Percentiles rank a stretch among this genome's conserved stretches.
phyloP scores from a whole-genome alignment of 2,329 filamentous ascomycete genomes.

The Cyclaneusma minus region DNA sequence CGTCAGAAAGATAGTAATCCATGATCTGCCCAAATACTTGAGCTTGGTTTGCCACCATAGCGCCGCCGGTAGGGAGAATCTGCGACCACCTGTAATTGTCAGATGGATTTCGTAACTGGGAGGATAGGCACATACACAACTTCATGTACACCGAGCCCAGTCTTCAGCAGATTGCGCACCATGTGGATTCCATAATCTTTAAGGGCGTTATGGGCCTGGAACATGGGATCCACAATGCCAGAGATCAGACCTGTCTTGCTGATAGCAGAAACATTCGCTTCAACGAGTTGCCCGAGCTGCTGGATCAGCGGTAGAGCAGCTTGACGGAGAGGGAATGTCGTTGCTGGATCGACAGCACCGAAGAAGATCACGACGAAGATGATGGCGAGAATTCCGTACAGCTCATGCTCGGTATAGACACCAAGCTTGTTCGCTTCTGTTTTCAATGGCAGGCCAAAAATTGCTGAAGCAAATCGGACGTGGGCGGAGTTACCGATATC shows the following conservation, averaged over 20 bases:
- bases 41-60: conserved; percentile 54
- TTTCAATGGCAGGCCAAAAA: conserved; percentile 34
- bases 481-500: conserved; percentile 31
- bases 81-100: too few relatives aligned
- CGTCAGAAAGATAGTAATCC: conserved; percentile 49
- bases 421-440: conserved; percentile 30
- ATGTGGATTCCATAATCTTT: conserved; percentile 46
- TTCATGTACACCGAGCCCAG: conserved; percentile 42
- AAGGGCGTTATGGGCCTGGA: conserved; percentile 31
- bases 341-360: conserved; percentile 47
- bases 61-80: conserved; percentile 49
- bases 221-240: conserved; percentile 26
- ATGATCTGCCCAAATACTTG: conserved; percentile 56
- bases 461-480: conserved; percentile 32
- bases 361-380: conserved; percentile 51
- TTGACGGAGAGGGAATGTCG: conserved; percentile 45
- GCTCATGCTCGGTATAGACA: conserved; percentile 35
- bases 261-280: conserved; percentile 43
- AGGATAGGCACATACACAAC: conserved; percentile 57
- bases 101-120: conserved; percentile 46
- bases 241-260: conserved; percentile 34
- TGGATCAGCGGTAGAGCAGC: conserved; percentile 37
- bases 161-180: conserved; percentile 45
- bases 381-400: conserved; percentile 41
- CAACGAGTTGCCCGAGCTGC: conserved; percentile 43